Base-by-base conservation (phyloP, 2,329 filamentous ascomycete species). In the Ophiostoma novo-ulmi region DNA sequence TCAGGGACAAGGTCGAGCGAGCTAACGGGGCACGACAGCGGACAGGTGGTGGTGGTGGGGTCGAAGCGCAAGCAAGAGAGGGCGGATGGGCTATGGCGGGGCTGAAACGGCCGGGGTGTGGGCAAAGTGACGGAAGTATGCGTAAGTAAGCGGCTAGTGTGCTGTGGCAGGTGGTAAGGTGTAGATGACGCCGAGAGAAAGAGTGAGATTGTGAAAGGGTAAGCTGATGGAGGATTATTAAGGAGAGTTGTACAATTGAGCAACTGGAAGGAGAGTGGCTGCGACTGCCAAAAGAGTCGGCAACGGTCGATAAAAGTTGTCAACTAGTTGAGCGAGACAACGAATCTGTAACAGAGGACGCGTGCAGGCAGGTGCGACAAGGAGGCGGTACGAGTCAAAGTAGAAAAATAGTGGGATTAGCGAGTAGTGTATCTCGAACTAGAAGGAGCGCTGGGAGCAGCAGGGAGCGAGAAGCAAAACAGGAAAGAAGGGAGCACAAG, bases 71-170 rank as follows among this genome's bases (percentile, higher is more conserved):
- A 64, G 55, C 36, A 58, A 36, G 26, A 39, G 67, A 38, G n/a
- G 67, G 35, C 48, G 36, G 41, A 35, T 67, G 67, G 58, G n/a
- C 22, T 64, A 66, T 70, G 69, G 69, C 61, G 69, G 69, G 69
- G 69, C 69, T 70, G 69, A 70, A 31, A 65, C 55, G 68, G 68
- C 55, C 39, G 55, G 68, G 65, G 39, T 67, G 58, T 63, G 58
- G 58, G 58, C 58, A 63, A 61, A 63, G 58, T 36, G 58, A 63
- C 58, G 58, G 26, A 63, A 63, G 58, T 63, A 20, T 63, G 61
- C 8, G 20, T 44, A 52, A 52, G 39, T 52, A 52, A 67, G 66
- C 66, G 35, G 63, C 26, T 31, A 44, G 66, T 67, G 39, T 20
- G 44, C 44, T 48, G 44, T 31, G n/a, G 22, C 65, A 44, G 65